Base-by-base conservation (phyloP, 768 basidiomycete species). In the Trametes cinnabarina region DNA sequence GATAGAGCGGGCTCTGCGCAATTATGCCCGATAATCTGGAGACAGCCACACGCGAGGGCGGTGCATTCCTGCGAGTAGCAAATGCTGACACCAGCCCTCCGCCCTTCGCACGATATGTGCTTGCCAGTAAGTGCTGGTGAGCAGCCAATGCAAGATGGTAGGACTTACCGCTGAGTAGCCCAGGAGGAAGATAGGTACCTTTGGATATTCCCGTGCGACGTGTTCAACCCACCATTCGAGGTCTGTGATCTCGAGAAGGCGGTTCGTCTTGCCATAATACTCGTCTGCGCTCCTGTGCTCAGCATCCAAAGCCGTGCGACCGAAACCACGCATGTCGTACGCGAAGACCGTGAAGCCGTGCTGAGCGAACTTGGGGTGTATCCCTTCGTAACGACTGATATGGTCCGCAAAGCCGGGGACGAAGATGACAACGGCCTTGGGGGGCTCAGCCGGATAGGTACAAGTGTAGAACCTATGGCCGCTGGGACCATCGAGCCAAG, bases 391-490 rank as follows among this genome's bases (percentile, higher is more conserved):
- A 37, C 88, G 82, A 9, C 76, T 82, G 42, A 87, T 71, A 63
- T 90, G 88, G 58, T 90, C 88, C 20, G 77, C 80, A 64, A 89
- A 90, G n/a, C 90, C 90, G 64, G 91, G 90, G 17, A 88, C 66
- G 64, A 86, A 88, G 60, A 91, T 78, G 28, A 90, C 60, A 10
- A 74, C 75, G 2, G 86, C 86, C 55, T 78, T 82, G 20, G 76
- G 65, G 10, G 39, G 4, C 10, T 73, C 43, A 0, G 82, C 77
- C 4, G 62, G 56, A 68, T 90, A 90, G 0, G 80, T 83, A 17
- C 85, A 77, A 1, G 88, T 86, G 72, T 85, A 90, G 72, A 90
- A 85, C 17, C 78, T 73, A 20, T 82, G 83, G 0, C 66, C 65
- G 43, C 77, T 72, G 17, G 83, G 85, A 2, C 87, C 87, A 3